Conservation (phyloP, 2,329 filamentous ascomycete species). For the Venturia asperata region DNA sequence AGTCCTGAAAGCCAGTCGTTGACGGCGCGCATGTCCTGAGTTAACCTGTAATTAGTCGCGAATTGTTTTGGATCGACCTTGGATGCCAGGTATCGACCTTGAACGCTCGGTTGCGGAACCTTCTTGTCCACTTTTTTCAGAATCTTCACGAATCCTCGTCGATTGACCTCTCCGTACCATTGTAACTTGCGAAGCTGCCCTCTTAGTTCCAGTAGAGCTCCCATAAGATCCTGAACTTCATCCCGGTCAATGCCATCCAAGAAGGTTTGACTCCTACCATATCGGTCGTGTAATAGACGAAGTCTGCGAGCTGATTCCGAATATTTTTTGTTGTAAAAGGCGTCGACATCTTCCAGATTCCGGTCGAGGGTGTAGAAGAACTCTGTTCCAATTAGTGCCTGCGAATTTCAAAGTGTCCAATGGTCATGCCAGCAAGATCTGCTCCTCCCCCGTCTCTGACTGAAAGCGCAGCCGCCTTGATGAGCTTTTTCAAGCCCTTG, state of each 20-base stretch:
- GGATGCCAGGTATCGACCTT: conserved; percentile 78
- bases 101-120: conserved; percentile 63
- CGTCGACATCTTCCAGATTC: conserved; percentile 93
- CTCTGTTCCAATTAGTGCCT: conserved; percentile 47
- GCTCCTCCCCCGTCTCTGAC: conserved; percentile 63
- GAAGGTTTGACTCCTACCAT: conserved; percentile 61
- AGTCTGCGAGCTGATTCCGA: conserved; percentile 75
- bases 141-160: conserved; percentile 92
- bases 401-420: not conserved
- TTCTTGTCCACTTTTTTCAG: conserved; percentile 99
- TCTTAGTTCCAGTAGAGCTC: conserved; percentile 79
- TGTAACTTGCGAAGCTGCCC: conserved; percentile 83
- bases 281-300: conserved; percentile 79
- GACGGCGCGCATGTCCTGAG: conserved; percentile 57
- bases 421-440: conserved; percentile 66
- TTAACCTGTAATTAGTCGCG: conserved; percentile 61
- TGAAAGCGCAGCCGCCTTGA: conserved; percentile 68
- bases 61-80: conserved; percentile 88
- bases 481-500: conserved; percentile 88
- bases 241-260: conserved; percentile 72
- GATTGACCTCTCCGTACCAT: conserved; percentile 97
- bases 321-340: conserved; percentile 95
- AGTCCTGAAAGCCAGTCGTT: conserved; percentile 88
- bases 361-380: conserved; percentile 96
- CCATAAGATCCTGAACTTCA: conserved; percentile 85